Base-by-base conservation (phyloP, 148 eudicot species). In the Cornus controversa region DNA sequence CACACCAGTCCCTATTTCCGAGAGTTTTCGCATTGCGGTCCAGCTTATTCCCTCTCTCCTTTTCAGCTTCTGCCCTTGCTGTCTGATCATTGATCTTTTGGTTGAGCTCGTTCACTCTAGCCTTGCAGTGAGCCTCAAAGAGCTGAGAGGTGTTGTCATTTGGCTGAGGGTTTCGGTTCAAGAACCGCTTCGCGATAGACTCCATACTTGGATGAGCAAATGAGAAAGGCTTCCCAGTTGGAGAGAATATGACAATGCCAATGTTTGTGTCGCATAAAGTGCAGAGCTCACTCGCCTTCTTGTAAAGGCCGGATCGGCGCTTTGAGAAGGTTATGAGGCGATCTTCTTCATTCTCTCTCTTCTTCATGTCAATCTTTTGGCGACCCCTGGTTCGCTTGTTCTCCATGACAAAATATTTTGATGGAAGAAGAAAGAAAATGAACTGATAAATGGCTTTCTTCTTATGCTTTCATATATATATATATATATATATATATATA, bases 281-380 rank as follows among this genome's bases (percentile, higher is more conserved):
- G 28, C 70, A 58, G 54, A 85, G 22, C 63, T 85, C 88, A 5
- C 75, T 70, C 15, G 83, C 83, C 40, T 85, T 82, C 78, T 85
- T 85, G 79, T 82, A 82, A 24, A 82, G 78, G 13, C 83, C 77
- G 3, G 47, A 6, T 3, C 88, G 81, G 18, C 88, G 83, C 36
- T 85, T 85, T 0, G 88, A 79, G 42, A 85, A 85, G 0, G 85
- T 77, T 10, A 85, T 70, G 20, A 77, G 50, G 6, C 81, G 81
- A 23, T 77, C 75, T 11, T 85, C 83, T 11, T 77, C 76, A 0
- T 27, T 82, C 27, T 80, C 79, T 4, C 83, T 83, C 70, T 34
- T 77, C 18, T 26, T 67, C 10, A 83, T 53, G 47, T 54, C 67
- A 7, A 72, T 80, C 64, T 62, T 85, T 18, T 60, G 81, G 28